Percentiles rank a stretch among this genome's conserved stretches.
Evolutionary conservation across 495 filamentous ascomycete species (phyloP).

Genomic region (Alectoria sarmentosa): DNA sequence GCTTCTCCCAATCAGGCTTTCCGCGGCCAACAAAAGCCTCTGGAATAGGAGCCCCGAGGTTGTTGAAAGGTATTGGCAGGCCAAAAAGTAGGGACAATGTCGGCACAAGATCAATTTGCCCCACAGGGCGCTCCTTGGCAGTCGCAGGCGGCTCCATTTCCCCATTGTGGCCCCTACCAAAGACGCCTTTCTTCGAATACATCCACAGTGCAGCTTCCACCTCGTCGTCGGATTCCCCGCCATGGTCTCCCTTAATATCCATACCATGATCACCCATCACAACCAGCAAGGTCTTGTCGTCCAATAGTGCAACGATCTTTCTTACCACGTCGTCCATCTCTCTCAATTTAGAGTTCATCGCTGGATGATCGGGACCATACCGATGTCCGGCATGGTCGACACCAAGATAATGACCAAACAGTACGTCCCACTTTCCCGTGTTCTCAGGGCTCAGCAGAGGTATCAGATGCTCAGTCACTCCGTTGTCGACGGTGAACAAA

Average conservation of each 20-base stretch:
- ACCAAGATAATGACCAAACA: conserved; percentile 88
- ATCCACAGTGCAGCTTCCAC: conserved; percentile 95
- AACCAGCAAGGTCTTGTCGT: conserved; percentile 80
- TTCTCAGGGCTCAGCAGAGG: conserved; percentile 63
- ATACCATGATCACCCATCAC: conserved; percentile 99
- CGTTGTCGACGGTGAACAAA: conserved; percentile 92
- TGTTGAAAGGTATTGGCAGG: conserved; percentile 93
- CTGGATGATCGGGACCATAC: conserved; percentile 87
- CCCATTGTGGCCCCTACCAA: conserved; percentile 65
- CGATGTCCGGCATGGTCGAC: conserved; percentile 97
- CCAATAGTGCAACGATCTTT: conserved; percentile 61
- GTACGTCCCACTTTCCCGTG: conserved; percentile 73
- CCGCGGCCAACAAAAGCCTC: conserved; percentile 75
- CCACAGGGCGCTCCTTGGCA: conserved; percentile 74
- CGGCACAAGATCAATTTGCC: conserved; percentile 93
- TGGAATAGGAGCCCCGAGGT: conserved; percentile 88
- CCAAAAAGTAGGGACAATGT: conserved; percentile 83
- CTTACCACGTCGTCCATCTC: conserved; percentile 85
- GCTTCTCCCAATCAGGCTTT: conserved; percentile 62
- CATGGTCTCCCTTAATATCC: conserved; percentile 95
- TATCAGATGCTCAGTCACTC: conserved; percentile 87
- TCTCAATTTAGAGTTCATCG: conserved; percentile 81
- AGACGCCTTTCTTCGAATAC: conserved; percentile 80
- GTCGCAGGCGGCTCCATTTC: conserved; percentile 57
- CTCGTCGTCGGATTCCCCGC: conserved; percentile 92